These are phyloP conservation scores for Venturia nashicola DNA, from an alignment of 2,329 filamentous ascomycete genomes.

Conservation along the genomic window DNA sequence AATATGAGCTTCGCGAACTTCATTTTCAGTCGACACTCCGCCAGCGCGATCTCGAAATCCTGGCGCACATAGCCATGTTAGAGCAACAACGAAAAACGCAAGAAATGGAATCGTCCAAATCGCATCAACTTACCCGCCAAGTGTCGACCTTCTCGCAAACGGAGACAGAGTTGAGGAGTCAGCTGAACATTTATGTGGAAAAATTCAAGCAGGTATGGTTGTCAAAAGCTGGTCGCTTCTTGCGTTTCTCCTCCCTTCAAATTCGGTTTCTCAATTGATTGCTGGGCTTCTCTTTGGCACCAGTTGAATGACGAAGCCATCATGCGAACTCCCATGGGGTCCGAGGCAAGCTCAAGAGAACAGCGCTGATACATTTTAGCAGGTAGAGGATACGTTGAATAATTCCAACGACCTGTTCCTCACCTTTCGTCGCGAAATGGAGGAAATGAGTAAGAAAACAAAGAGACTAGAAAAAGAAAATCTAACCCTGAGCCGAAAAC, in stretches of 20 bases:
- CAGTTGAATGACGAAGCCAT: not conserved
- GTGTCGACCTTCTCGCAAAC: constrained; percentile 94
- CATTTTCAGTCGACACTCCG: constrained; percentile 88
- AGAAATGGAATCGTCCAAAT: constrained; percentile 67
- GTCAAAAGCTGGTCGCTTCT: constrained; percentile 4
- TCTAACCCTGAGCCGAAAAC: constrained; percentile 77
- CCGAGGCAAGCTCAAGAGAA: not conserved
- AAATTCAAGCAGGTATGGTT: constrained; percentile 94
- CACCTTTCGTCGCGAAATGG: constrained; percentile 97
- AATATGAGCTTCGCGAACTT: constrained; percentile 89
- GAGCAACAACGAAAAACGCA: constrained; percentile 84
- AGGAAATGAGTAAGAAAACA: constrained; percentile 99
- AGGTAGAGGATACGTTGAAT: constrained; percentile 98
- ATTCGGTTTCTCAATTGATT: not conserved
- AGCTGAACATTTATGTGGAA: constrained; percentile 96
- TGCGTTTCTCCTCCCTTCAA: not conserved
- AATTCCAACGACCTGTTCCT: constrained; percentile 96
- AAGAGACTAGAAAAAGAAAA: constrained; percentile 97
- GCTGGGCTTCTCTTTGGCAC: not conserved
- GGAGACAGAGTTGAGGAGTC: constrained; percentile 82
- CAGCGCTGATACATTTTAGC: constrained; percentile 14
- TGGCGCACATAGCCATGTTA: constrained; percentile 76
- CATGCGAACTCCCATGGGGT: too few species aligned
- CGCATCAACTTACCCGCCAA: constrained; percentile 76
- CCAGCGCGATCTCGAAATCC: constrained; percentile 90